A percentile compares a stretch with the other conserved stretches of the same genome.
Evolutionary conservation across 2,329 filamentous ascomycete genomes (phyloP).

Genomic region (Pseudogymnoascus sp.): DNA sequence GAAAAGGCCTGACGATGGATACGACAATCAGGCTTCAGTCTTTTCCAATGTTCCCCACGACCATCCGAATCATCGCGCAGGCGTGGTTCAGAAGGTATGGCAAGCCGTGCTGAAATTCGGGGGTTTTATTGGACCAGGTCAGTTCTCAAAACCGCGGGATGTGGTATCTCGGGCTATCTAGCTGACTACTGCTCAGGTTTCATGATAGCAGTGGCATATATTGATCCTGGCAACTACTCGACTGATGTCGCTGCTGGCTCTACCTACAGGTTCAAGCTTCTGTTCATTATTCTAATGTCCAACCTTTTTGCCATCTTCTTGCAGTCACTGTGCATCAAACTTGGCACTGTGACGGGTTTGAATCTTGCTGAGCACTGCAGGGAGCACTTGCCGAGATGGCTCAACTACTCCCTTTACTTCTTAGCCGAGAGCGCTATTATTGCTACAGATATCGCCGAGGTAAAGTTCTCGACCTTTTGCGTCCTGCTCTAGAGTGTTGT

Average conservation of each 20-base stretch:
- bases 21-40: too few species aligned
- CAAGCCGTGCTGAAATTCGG: too few species aligned
- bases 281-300: conserved; percentile 50
- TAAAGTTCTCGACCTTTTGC: conserved; percentile 40
- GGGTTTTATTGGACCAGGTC: too few species aligned
- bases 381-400: conserved; percentile 43
- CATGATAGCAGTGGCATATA: too few species aligned
- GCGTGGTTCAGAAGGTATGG: too few species aligned
- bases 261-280: conserved; percentile 43
- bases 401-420: conserved; percentile 46
- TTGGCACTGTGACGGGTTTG: conserved; percentile 46
- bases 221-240: conserved; percentile 45
- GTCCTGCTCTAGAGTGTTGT: conserved; percentile 45
- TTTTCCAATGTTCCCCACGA: too few species aligned
- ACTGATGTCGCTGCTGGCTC: conserved; percentile 51
- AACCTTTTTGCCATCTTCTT: conserved; percentile 52
- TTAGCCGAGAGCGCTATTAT: conserved; percentile 51
- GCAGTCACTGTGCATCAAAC: too few species aligned
- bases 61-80: too few species aligned
- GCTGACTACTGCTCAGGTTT: too few species aligned
- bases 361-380: conserved; percentile 47
- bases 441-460: conserved; percentile 51
- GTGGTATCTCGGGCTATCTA: too few species aligned
- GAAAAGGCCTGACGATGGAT: too few species aligned
- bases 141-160: too few species aligned